A percentile compares a stretch with the other conserved stretches of the same genome.
These are phyloP conservation scores for Entomophthora muscae DNA, from an alignment of 371 early-diverging fungal species.

Conservation along the genomic window DNA sequence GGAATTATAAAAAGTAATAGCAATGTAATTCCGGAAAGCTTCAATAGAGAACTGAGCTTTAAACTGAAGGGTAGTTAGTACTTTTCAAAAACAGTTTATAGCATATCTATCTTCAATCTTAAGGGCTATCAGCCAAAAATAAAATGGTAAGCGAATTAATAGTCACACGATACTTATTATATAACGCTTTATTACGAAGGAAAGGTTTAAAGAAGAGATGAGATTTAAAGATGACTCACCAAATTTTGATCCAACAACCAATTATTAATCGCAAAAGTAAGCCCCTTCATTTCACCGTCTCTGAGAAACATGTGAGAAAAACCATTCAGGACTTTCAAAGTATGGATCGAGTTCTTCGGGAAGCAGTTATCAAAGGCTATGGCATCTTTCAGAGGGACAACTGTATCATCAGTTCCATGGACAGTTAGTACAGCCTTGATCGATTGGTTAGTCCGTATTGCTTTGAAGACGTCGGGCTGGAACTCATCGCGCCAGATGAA, in stretches of 20 bases:
- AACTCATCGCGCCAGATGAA: neutral
- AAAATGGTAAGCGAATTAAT: too few species aligned
- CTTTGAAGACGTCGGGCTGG: neutral
- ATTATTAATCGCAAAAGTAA: neutral
- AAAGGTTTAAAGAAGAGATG: neutral
- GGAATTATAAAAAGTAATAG: too few species aligned
- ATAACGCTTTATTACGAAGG: too few species aligned
- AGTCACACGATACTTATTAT: too few species aligned
- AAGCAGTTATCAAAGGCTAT: neutral
- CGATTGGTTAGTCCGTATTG: neutral
- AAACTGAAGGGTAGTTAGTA: too few species aligned
- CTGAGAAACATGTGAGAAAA: neutral
- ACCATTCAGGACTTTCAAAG: neutral
- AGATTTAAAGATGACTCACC: neutral
- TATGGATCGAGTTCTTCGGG: neutral
- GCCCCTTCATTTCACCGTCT: neutral
- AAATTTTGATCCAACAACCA: neutral
- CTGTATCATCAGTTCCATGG: slow-evolving; percentile 14
- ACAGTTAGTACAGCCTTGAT: slow-evolving; percentile 6
- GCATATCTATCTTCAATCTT: too few species aligned
- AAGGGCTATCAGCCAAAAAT: too few species aligned
- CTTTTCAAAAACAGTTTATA: too few species aligned
- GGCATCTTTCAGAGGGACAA: slow-evolving; percentile 6
- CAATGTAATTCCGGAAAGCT: too few species aligned
- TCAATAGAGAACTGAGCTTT: too few species aligned